phyloP scores from a whole-genome alignment of 192 early-diverging fungal species.

The Jimgerdemannia flammicorona region DNA sequence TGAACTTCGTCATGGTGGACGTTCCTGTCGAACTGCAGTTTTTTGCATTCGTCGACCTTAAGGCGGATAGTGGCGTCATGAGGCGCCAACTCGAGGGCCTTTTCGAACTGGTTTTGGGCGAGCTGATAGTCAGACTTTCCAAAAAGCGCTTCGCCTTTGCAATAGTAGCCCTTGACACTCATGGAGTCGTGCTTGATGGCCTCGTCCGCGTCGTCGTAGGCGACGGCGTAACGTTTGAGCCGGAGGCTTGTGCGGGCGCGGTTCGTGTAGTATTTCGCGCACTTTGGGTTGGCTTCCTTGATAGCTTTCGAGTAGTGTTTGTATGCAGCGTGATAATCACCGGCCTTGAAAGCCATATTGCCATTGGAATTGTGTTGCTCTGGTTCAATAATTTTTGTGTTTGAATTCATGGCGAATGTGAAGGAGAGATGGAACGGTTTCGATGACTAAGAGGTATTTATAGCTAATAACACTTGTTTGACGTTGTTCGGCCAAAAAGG shows the following conservation, averaged over 20 bases:
- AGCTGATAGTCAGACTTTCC: background rate
- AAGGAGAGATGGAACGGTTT: too few species aligned
- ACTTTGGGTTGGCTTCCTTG: background rate
- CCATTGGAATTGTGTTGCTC: background rate
- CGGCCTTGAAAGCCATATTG: background rate
- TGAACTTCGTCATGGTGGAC: background rate
- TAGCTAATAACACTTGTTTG: too few species aligned
- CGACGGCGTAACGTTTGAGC: background rate
- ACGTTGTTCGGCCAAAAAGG: too few species aligned
- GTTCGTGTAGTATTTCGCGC: background rate
- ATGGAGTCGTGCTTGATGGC: background rate
- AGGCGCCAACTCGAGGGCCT: background rate
- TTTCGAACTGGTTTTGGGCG: background rate
- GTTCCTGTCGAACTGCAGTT: background rate
- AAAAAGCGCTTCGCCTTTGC: background rate
- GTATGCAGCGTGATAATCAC: background rate
- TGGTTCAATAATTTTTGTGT: background rate
- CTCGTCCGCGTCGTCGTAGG: background rate
- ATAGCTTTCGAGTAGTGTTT: background rate
- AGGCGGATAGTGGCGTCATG: background rate
- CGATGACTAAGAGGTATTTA: too few species aligned
- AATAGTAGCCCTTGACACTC: background rate
- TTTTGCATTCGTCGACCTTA: background rate
- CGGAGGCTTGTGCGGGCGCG: background rate
- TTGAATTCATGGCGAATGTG: too few species aligned